These are phyloP conservation scores for Helminthosporium solani DNA, from an alignment of 2,329 filamentous ascomycete species.

Conservation along the genomic window DNA sequence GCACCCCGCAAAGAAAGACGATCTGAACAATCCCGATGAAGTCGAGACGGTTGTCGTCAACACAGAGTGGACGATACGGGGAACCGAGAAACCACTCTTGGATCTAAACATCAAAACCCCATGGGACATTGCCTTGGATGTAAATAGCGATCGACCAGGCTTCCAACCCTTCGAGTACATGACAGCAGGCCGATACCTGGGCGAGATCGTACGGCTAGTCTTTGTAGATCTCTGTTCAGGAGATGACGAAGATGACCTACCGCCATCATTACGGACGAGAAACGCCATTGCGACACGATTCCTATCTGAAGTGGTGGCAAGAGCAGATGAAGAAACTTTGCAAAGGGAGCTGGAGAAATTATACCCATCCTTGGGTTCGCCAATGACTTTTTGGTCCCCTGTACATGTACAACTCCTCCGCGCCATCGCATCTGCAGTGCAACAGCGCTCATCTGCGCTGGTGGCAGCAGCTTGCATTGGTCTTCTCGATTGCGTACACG, in stretches of 20 bases:
- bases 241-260: slow-evolving; percentile 49
- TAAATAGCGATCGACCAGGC: slow-evolving; percentile 66
- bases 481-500: slow-evolving; percentile 66
- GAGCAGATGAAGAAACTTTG: slow-evolving; percentile 32
- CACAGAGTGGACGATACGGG: slow-evolving; percentile 81
- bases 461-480: slow-evolving; percentile 72
- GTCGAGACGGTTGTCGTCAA: slow-evolving; percentile 73
- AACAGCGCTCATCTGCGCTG: slow-evolving; percentile 71
- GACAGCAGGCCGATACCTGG: slow-evolving; percentile 76
- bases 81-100: slow-evolving; percentile 66
- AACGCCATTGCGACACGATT: slow-evolving; percentile 72
- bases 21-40: slow-evolving; percentile 30
- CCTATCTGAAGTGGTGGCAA: slow-evolving; percentile 67
- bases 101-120: slow-evolving; percentile 64
- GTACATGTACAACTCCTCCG: slow-evolving; percentile 61
- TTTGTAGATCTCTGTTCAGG: slow-evolving; percentile 59
- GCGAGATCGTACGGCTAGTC: slow-evolving; percentile 72
- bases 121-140: slow-evolving; percentile 71
- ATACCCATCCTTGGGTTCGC: slow-evolving; percentile 53
- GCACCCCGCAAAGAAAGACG: slow-evolving; percentile 60
- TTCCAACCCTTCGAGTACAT: slow-evolving; percentile 86
- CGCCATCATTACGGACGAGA: slow-evolving; percentile 55
- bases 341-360: slow-evolving; percentile 49
- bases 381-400: slow-evolving; percentile 58
- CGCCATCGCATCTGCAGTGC: slow-evolving; percentile 67